phyloP scores from a whole-genome alignment of 768 basidiomycete genomes.

The Tylopilus felleus region DNA sequence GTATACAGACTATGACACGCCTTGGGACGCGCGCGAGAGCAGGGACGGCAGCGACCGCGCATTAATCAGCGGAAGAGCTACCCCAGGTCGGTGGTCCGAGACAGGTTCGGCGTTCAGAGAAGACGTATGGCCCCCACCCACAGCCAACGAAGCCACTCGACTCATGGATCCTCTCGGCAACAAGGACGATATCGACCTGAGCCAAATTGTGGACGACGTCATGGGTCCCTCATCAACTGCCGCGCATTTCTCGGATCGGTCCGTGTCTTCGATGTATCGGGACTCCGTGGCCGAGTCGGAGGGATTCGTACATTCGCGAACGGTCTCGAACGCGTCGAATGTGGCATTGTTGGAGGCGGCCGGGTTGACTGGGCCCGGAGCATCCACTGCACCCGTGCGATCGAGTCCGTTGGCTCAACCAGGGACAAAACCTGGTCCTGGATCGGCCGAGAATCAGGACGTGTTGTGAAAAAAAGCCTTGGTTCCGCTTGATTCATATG shows the following conservation, averaged over 20 bases:
- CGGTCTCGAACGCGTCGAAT: constrained; percentile 20
- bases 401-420: constrained; percentile 23
- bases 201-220: constrained; percentile 45
- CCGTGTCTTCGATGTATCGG: constrained; percentile 22
- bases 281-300: constrained; percentile 10
- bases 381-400: background rate
- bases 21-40: constrained; percentile 16
- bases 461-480: background rate
- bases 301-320: constrained; percentile 17
- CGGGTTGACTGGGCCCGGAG: constrained; percentile 7
- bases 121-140: constrained; percentile 41
- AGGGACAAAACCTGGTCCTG: background rate
- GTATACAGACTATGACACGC: constrained; percentile 21
- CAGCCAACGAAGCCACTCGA: constrained; percentile 24
- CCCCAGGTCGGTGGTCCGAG: constrained; percentile 27
- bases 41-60: background rate
- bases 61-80: background rate
- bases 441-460: background rate
- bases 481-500: background rate
- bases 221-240: constrained; percentile 38
- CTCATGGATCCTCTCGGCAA: constrained; percentile 19
- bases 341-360: constrained; percentile 22
- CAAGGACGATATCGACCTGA: constrained; percentile 33
- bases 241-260: constrained; percentile 21
- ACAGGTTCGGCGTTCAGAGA: constrained; percentile 48